Evolutionary conservation across 164 flowering plant genomes (phyloP), one percentile per base, ranked within the genome.

Genomic region (Annona squamosa): DNA sequence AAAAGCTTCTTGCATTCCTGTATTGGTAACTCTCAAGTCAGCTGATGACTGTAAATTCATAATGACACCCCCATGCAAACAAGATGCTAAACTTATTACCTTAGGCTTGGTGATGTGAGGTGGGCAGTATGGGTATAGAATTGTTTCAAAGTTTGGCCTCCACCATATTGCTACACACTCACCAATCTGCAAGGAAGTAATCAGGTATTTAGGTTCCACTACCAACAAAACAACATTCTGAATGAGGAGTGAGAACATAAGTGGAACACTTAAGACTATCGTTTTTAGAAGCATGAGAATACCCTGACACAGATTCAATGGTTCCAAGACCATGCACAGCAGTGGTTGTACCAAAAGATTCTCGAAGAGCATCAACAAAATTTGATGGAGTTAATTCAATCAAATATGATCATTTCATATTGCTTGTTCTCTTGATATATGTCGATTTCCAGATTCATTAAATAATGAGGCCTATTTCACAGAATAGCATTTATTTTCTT

Each of bases 111-210:
- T 87, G 41, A 95, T 95, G 80, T 95, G 99, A 10, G 99, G 97
- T 81, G 99, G 99, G 80, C 93, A 95, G 76, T 95, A 95, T 3
- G 99, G 99, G 73, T 91, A 93, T 97, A 93, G 87, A 18, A 87
- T 86, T 5, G 98, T 93, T 74, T 95, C 99, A 80, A 93, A 95
- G 81, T 95, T 95, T 76, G 99, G 99, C 83, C 99, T 89, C 99
- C 99, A 93, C 99, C 99, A 95, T 71, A 84, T 86, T 43, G 97
- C 99, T 41, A 95, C 98, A 80, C 98, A 95, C 72, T 95, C 99
- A n/a, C 98, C 99, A 77, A 93, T 90, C 98, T 95, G 91, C 81
- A 85, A 1, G 26, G 37, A 68, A 66, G 63, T 13, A 68, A 42
- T 19, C 47, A 57, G 42, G 48, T 19, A 26, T 42, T 42, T 65